A percentile compares a stretch with the other conserved stretches of the same genome.
phyloP scores from a whole-genome alignment of 1,139 yeast species.

The Candida sanyaensis region DNA sequence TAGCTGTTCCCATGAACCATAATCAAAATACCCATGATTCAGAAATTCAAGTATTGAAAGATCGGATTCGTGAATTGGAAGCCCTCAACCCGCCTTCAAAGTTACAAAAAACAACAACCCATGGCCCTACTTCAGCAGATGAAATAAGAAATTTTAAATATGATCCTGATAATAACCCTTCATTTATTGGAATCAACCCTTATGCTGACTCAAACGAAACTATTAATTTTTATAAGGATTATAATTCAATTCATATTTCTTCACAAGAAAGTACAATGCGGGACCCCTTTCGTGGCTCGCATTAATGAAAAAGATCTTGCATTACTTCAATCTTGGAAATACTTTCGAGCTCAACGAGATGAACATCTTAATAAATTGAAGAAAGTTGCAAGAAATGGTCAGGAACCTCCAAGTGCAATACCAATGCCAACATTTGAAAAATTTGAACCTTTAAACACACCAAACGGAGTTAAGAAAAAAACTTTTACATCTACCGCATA shows the following conservation, averaged over 20 bases:
- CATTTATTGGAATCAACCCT: conserved; percentile 30
- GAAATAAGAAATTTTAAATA: conserved; percentile 7
- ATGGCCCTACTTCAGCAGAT: conserved; percentile 1
- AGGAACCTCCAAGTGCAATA: background rate
- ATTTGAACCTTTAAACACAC: background rate
- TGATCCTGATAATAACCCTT: conserved; percentile 15
- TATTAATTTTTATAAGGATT: conserved; percentile 36
- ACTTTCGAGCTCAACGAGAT: conserved; percentile 3
- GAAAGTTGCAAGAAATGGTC: background rate
- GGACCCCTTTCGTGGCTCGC: conserved; percentile 47
- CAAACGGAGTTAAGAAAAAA: background rate
- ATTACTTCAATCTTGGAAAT: conserved; percentile 20
- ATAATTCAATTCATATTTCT: conserved; percentile 25
- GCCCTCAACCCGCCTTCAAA: background rate
- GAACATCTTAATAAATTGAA: background rate
- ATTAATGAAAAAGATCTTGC: conserved; percentile 36
- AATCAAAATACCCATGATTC: background rate
- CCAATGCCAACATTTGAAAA: background rate
- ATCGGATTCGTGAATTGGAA: conserved; percentile 11
- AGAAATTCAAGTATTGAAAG: conserved; percentile 1
- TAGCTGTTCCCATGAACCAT: background rate
- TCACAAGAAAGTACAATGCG: conserved; percentile 30
- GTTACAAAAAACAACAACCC: background rate
- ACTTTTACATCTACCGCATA: background rate
- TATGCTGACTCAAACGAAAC: conserved; percentile 24